Evolutionary conservation across 2,329 filamentous ascomycete species (phyloP), one percentile per base, ranked within the genome.

Genomic region (Acarospora socialis): DNA sequence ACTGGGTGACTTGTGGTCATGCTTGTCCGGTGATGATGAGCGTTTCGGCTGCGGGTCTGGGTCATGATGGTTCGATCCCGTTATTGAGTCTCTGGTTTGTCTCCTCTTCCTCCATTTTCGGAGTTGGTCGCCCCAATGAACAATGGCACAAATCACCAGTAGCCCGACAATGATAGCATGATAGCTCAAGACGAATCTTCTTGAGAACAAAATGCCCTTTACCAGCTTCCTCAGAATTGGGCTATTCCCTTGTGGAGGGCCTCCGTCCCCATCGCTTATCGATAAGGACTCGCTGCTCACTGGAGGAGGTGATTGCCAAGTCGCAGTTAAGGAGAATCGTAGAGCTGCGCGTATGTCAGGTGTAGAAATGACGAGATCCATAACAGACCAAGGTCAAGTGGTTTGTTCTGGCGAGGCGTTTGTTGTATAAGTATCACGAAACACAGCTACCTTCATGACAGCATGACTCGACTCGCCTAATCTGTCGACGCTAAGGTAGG

Each of bases 141-240:
- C 23, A 9, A 24, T 17, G 4, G 32, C 28, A 7, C 34, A 32
- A 7, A 21, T 13, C 19, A 32, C 8, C 5, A 38, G 21, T 10
- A 38, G 23, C 18, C 19, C 31, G 16, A 38, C 13, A 13, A 34
- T 21, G 10, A 35, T 25, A 20, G 32, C 4, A 12, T 38, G 36
- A 27, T 38, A 38, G 19, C 14, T 35, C 27, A 35, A 28, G 9
- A 38, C 32, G 18, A 38, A 38, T 8, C 10, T 32, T 10, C 16
- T 30, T 6, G 32, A 35, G 22, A 32, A 38, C 10, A 25, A 4
- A 13, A 25, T 25, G 23, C 4, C 23, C 5, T 15, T 25, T 6
- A 25, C 3, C 5, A 25, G 16, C 23, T 25, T 25, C 8, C 23
- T 25, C 12, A 10, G 8, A 15, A 12, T 15, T 10, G 23, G 23